Percentiles rank a stretch among this genome's conserved stretches.
These are phyloP conservation scores for Penicillium lividum DNA, from an alignment of 495 filamentous ascomycete species.

Conservation along the genomic window DNA sequence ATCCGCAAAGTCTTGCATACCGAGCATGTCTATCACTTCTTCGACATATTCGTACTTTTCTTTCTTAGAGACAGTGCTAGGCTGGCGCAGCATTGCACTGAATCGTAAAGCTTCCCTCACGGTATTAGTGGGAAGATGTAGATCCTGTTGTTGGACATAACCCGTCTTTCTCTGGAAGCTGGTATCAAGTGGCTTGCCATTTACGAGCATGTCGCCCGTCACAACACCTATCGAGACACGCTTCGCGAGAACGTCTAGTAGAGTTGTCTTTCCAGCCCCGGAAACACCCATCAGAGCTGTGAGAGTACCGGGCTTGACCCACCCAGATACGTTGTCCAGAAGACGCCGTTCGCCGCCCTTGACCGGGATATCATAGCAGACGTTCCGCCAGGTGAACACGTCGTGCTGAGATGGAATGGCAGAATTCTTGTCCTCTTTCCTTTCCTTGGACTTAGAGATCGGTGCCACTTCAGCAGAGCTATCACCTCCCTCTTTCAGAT, in stretches of 20 bases:
- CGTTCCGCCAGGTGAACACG: slow-evolving; percentile 74
- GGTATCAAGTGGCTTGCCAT: slow-evolving; percentile 58
- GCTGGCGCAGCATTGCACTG: slow-evolving; percentile 82
- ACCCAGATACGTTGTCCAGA: slow-evolving; percentile 64
- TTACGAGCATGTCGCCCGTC: slow-evolving; percentile 55
- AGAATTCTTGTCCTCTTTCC: slow-evolving; percentile 25
- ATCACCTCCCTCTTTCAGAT: slow-evolving; percentile 31
- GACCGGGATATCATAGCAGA: slow-evolving; percentile 69
- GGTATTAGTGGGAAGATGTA: slow-evolving; percentile 81
- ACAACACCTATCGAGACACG: slow-evolving; percentile 55
- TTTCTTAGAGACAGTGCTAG: slow-evolving; percentile 46
- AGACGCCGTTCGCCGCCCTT: slow-evolving; percentile 59
- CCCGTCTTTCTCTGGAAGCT: slow-evolving; percentile 91
- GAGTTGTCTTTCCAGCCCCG: slow-evolving; percentile 68
- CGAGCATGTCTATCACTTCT: slow-evolving; percentile 54
- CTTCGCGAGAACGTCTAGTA: slow-evolving; percentile 62
- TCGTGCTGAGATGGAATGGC: slow-evolving; percentile 52
- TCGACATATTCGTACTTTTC: slow-evolving; percentile 55
- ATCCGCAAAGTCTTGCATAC: slow-evolving; percentile 49
- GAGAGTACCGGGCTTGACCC: slow-evolving; percentile 68
- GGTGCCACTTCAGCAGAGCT: slow-evolving; percentile 19
- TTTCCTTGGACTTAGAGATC: slow-evolving; percentile 14
- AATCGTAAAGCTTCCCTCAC: slow-evolving; percentile 83
- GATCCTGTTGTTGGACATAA: slow-evolving; percentile 92
- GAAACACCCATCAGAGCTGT: slow-evolving; percentile 65